Percentiles rank a stretch among this genome's conserved stretches.
These are phyloP conservation scores for Digitaria exilis DNA, from an alignment of 202 grass and related monocot species.

Conservation along the genomic window DNA sequence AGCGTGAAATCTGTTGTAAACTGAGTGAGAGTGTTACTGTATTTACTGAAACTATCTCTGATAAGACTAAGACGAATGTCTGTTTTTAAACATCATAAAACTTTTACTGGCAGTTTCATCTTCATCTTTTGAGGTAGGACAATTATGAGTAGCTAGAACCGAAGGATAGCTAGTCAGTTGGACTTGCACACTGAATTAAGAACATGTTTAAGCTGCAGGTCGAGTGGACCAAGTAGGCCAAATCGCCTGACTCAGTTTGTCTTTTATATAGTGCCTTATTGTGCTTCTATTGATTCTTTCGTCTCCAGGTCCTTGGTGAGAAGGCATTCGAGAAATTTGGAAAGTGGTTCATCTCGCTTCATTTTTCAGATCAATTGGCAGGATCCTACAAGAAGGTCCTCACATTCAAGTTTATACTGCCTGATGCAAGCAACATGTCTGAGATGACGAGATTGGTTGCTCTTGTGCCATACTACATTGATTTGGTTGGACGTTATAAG, in stretches of 20 bases:
- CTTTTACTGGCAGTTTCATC: neutral
- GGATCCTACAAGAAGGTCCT: constrained; percentile 89
- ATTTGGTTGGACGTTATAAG: constrained; percentile 92
- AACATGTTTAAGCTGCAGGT: neutral
- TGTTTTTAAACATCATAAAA: neutral
- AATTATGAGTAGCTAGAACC: neutral
- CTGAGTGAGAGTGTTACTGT: neutral
- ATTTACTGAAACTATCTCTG: neutral
- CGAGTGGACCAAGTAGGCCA: neutral
- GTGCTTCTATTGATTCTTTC: constrained; percentile 1
- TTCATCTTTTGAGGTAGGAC: neutral
- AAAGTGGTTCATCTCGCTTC: constrained; percentile 94
- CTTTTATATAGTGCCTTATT: neutral
- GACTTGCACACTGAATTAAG: neutral
- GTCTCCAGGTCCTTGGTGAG: constrained; percentile 82
- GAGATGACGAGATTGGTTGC: constrained; percentile 91
- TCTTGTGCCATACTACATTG: constrained; percentile 95
- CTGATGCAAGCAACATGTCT: constrained; percentile 75
- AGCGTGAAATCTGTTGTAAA: neutral
- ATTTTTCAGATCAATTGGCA: constrained; percentile 87
- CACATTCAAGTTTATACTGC: constrained; percentile 84
- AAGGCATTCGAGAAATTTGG: constrained; percentile 89
- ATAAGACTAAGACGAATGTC: neutral
- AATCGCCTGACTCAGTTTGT: neutral
- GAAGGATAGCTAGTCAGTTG: neutral